Percentiles rank a stretch among this genome's conserved stretches.
phyloP scores from a whole-genome alignment of 495 filamentous ascomycete species.

The Cenococcum geophilum region DNA sequence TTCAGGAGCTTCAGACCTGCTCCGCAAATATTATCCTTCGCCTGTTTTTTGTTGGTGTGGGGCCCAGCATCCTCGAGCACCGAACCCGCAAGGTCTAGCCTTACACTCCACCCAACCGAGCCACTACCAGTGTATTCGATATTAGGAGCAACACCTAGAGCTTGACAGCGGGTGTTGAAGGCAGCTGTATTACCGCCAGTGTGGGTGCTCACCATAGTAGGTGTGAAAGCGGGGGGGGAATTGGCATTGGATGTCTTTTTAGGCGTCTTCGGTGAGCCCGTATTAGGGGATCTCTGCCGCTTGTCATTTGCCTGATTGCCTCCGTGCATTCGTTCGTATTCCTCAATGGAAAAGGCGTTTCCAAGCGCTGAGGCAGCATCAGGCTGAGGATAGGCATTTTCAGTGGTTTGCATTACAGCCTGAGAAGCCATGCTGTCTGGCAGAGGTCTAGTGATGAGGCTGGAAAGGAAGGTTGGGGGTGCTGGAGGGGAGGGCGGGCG shows the following conservation, averaged over 20 bases:
- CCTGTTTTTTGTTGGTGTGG: conserved; percentile 22
- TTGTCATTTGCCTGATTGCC: too few relatives aligned
- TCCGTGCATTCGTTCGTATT: not conserved
- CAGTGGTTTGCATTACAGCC: not conserved
- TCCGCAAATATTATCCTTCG: conserved; percentile 28
- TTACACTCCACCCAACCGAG: conserved; percentile 12
- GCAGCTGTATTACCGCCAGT: not conserved
- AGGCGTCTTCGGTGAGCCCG: too few relatives aligned
- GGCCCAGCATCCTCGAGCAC: not conserved
- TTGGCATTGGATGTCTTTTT: too few relatives aligned
- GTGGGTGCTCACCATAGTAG: not conserved
- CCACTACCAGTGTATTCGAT: conserved; percentile 10
- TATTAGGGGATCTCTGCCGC: too few relatives aligned
- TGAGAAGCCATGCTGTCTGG: not conserved
- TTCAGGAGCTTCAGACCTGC: conserved; percentile 8
- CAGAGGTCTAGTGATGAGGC: not conserved
- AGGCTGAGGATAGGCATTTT: not conserved
- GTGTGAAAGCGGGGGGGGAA: not conserved
- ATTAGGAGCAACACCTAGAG: not conserved
- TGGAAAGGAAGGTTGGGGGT: not conserved
- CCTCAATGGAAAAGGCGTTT: conserved; percentile 1
- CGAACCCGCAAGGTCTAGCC: conserved; percentile 7
- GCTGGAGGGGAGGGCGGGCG: not conserved
- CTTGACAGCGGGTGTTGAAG: conserved; percentile 10
- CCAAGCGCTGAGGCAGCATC: not conserved